A percentile compares a stretch with the other conserved stretches of the same genome.
Conservation (phyloP, 202 grass and related monocot species). For the Panicum virgatum region DNA sequence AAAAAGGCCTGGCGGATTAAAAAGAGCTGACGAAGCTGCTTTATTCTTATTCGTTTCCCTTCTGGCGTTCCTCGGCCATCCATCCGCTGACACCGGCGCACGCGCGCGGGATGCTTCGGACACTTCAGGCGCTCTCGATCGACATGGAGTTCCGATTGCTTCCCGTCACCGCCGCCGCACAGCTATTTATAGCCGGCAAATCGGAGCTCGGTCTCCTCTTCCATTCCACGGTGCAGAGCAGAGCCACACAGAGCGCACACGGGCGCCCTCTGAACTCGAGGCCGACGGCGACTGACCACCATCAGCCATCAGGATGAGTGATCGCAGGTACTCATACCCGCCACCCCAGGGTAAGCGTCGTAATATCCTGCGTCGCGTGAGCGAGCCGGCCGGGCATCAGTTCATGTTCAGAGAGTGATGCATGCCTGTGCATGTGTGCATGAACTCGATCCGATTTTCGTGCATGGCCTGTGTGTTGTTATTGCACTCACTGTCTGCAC, state of each 20-base stretch:
- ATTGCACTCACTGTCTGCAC: neutral
- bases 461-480: neutral
- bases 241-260: neutral
- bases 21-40: slow-evolving; percentile 17
- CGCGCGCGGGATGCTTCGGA: slow-evolving; percentile 5
- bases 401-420: neutral
- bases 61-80: neutral
- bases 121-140: neutral
- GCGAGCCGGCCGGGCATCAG: neutral
- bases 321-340: slow-evolving; percentile 37
- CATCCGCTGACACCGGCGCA: slow-evolving; percentile 20
- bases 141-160: neutral
- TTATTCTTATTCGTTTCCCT: slow-evolving; percentile 44
- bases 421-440: too few species aligned
- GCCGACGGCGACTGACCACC: neutral
- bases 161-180: neutral
- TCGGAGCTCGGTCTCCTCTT: neutral
- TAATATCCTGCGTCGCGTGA: neutral
- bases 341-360: slow-evolving; percentile 52
- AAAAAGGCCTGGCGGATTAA: neutral
- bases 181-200: neutral
- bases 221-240: neutral
- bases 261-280: neutral
- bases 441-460: too few species aligned
- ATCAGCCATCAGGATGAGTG: slow-evolving; percentile 38